phyloP scores from a whole-genome alignment of 768 basidiomycete genomes.

The Saitozyma podzolica region DNA sequence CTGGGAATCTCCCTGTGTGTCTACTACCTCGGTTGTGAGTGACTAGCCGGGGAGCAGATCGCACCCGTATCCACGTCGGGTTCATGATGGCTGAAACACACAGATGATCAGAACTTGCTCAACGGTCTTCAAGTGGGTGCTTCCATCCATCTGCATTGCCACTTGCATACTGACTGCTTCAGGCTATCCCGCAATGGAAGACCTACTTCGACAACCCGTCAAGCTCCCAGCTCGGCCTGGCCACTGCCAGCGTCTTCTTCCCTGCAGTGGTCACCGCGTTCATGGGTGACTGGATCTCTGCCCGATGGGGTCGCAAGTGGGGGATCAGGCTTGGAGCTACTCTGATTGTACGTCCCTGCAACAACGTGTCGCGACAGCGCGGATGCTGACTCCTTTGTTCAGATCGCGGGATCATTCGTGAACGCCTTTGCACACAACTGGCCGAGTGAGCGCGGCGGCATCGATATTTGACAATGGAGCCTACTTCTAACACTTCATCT shows the following conservation, averaged over 20 bases:
- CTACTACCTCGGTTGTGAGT: slow-evolving; percentile 28
- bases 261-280: slow-evolving; percentile 33
- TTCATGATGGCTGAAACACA: no score
- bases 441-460: background rate
- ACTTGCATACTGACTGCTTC: background rate
- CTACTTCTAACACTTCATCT: background rate
- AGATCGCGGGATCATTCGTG: slow-evolving; percentile 25
- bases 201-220: slow-evolving; percentile 27
- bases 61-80: background rate
- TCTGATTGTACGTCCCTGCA: slow-evolving; percentile 12
- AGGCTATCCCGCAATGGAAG: slow-evolving; percentile 6
- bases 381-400: background rate
- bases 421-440: slow-evolving; percentile 27
- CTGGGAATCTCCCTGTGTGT: slow-evolving; percentile 25
- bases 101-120: slow-evolving; percentile 29
- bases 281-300: slow-evolving; percentile 29
- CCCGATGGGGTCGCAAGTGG: slow-evolving; percentile 26
- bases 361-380: no score
- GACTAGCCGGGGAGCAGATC: no score
- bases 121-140: slow-evolving; percentile 29
- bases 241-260: slow-evolving; percentile 31
- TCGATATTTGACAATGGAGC: background rate
- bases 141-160: background rate
- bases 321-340: slow-evolving; percentile 23
- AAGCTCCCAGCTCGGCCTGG: slow-evolving; percentile 28